Evolutionary conservation across 2,329 filamentous ascomycete genomes (phyloP).

Genomic region (Xylaria sp.): DNA sequence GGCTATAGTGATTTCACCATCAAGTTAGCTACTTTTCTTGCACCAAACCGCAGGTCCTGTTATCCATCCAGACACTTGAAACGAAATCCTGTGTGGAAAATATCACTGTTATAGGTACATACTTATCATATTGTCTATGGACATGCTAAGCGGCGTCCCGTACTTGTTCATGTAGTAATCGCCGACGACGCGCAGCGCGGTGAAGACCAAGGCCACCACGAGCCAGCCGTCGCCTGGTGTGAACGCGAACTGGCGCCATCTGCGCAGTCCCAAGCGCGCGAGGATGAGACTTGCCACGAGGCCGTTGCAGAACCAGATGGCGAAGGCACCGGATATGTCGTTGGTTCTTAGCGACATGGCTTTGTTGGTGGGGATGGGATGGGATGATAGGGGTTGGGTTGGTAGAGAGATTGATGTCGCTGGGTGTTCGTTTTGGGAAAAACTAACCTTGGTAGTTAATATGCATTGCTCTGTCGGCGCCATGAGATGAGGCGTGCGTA

Average conservation of each 20-base stretch:
- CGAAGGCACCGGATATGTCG: conserved; percentile 6
- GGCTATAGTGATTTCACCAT: not conserved
- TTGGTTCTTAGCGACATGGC: not conserved
- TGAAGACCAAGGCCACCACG: conserved; percentile 26
- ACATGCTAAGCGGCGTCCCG: conserved; percentile 26
- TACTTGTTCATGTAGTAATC: conserved; percentile 29
- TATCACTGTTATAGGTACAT: conserved; percentile 1
- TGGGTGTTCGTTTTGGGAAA: too few relatives aligned
- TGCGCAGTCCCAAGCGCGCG: conserved; percentile 26
- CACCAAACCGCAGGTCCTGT: not conserved
- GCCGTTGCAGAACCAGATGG: conserved; percentile 32
- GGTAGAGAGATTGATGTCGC: too few relatives aligned
- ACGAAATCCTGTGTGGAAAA: not conserved
- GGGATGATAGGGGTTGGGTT: too few relatives aligned
- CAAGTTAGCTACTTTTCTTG: not conserved
- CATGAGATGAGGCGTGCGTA: too few relatives aligned
- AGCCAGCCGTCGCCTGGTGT: conserved; percentile 35
- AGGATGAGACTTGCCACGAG: conserved; percentile 21
- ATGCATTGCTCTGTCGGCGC: too few relatives aligned
- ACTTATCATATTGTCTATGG: conserved; percentile 12
- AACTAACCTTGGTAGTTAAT: too few relatives aligned
- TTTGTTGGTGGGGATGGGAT: too few relatives aligned
- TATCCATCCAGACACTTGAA: not conserved
- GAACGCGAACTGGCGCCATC: conserved; percentile 17
- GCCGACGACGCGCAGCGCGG: conserved; percentile 18